Evolutionary conservation across 192 early-diverging fungal species (phyloP), one percentile per base, ranked within the genome.

Genomic region (Haplosporangium gracile): DNA sequence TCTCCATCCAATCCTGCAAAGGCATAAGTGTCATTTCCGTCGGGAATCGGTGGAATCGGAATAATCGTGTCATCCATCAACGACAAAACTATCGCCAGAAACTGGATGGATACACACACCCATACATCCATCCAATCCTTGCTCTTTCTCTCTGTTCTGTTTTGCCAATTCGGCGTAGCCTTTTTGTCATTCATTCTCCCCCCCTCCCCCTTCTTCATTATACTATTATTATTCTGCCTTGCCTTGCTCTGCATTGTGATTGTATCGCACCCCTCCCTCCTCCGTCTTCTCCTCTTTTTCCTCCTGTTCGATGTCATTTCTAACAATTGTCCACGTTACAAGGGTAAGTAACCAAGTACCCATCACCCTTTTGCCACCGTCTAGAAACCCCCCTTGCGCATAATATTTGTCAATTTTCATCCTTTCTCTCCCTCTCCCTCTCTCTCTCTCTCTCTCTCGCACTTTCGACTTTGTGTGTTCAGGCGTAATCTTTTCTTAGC

Each of bases 401-500:
- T 51, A 20, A 18, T 51, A 10, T n/a, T 70, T 40, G 5, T 16
- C 60, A 65, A 32, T 26, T 55, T 20, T 55, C 51, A 24, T 0
- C 22, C 49, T 51, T 15, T 15, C 16, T 22, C 49, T 51, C 53
- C 5, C 42, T 43, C 42, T 43, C 69, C 18, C 18, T 29, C 42
- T n/a, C 15, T 5, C 68, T 20, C 36, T 38, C 34, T 38, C 68
- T 40, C 42, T 43, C 42, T 40, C 38, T 29, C 16, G 2, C 24
- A 29, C 13, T 49, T 20, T 45, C 43, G 7, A 20, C 20, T 70
- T 42, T 40, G 20, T 70, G 10, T 69, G 68, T 39, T 70, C 68
- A n/a, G 40, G 38, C 18, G 40, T 38, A 70, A n/a, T 65, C 60
- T 65, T 65, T 65, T 65, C 60, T 65, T 65, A 65, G 60, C 60